Conservation (phyloP, 148 eudicot genomes). For the Cornus suecica region DNA sequence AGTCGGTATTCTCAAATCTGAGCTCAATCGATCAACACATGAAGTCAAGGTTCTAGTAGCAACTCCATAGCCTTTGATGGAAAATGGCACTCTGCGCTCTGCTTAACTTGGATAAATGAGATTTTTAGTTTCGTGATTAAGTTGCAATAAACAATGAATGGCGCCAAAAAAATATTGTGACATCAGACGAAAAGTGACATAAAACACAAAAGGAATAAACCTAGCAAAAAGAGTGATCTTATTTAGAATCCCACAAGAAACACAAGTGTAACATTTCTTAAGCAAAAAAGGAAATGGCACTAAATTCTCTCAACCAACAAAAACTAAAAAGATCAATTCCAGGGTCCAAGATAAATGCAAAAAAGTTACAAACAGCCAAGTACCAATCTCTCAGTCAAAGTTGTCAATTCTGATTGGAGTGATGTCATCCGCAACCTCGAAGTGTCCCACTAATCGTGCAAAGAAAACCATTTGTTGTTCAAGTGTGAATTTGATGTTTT, state of each 20-base stretch:
- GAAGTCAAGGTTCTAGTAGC: too few relatives aligned
- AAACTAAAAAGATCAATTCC: neutral
- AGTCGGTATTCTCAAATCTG: neutral
- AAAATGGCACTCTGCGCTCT: too few relatives aligned
- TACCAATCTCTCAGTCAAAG: slow-evolving; percentile 43
- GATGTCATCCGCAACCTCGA: slow-evolving; percentile 76
- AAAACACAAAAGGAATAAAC: too few relatives aligned
- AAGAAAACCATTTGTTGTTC: slow-evolving; percentile 98
- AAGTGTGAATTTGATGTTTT: slow-evolving; percentile 82
- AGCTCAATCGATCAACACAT: neutral
- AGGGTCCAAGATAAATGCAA: neutral
- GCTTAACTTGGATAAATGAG: too few relatives aligned
- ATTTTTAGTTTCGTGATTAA: too few relatives aligned
- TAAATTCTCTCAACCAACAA: neutral
- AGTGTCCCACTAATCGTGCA: slow-evolving; percentile 75
- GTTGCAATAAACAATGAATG: too few relatives aligned
- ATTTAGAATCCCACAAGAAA: neutral
- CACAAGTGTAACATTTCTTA: neutral
- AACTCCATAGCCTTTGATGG: too few relatives aligned
- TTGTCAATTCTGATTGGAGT: slow-evolving; percentile 80
- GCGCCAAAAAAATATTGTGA: too few relatives aligned
- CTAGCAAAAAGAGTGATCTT: too few relatives aligned
- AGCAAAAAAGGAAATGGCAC: neutral
- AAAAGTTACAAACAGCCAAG: neutral
- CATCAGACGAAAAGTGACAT: too few relatives aligned